A percentile compares a stretch with the other conserved stretches of the same genome.
These are phyloP conservation scores for Chloris gayana DNA, from an alignment of 176 grass and related monocot genomes.

Conservation along the genomic window DNA sequence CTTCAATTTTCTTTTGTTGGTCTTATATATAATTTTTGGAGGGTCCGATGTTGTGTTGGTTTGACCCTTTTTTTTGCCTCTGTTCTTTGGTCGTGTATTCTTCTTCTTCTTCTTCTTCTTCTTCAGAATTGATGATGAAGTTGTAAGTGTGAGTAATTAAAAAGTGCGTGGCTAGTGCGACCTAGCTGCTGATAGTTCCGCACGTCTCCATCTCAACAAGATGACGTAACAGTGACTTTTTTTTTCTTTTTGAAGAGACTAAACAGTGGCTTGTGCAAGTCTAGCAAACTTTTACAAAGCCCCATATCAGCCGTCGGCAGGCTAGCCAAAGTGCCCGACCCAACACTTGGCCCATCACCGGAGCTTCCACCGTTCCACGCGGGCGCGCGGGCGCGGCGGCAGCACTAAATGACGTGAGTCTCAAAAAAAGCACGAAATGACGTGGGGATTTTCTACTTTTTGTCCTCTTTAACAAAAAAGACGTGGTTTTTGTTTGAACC, in stretches of 20 bases:
- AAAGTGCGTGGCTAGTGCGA: neutral
- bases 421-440: too few relatives aligned
- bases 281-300: neutral
- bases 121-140: neutral
- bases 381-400: too few relatives aligned
- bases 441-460: too few relatives aligned
- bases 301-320: neutral
- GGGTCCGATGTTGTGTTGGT: neutral
- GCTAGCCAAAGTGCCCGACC: neutral
- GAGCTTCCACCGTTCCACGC: too few relatives aligned
- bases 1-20: neutral
- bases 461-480: too few relatives aligned
- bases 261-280: too few relatives aligned
- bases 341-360: neutral
- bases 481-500: too few relatives aligned
- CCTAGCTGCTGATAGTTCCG: slow-evolving; percentile 4
- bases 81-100: neutral
- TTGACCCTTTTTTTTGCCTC: neutral
- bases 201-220: neutral
- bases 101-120: slow-evolving; percentile 14
- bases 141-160: neutral
- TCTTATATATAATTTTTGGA: neutral
- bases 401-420: too few relatives aligned
- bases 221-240: neutral
- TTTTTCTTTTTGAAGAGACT: too few relatives aligned